Evolutionary conservation across 805 yeast genomes (phyloP), one percentile per base, ranked within the genome.

Genomic region (Wickerhamiella azymoides): DNA sequence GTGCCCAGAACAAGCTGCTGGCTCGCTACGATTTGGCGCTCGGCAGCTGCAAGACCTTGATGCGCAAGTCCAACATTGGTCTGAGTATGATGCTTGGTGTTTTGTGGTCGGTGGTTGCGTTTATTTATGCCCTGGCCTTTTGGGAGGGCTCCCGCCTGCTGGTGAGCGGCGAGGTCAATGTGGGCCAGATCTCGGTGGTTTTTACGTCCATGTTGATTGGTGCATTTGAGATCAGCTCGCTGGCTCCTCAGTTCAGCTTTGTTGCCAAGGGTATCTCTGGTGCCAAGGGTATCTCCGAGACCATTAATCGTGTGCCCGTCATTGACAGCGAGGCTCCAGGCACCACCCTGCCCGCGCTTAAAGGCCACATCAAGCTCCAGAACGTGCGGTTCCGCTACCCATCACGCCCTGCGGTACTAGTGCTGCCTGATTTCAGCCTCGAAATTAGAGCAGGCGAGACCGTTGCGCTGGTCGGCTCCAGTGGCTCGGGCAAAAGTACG

Each of bases 401-500:
- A 53, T 65, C 69, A 25, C 62, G 70, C 3, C 88, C 94, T 2
- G 86, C 83, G 47, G 74, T 95, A 51, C 81, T 84, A 40, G 92
- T 89, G 49, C 69, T 89, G 54, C 71, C 74, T 19, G 78, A 88
- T 60, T 85, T 86, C 36, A 66, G 76, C 3, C 81, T 89, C 54
- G 74, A 76, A 2, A 79, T 89, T 27, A 86, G 89, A 9, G 85
- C 94, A 2, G 97, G 97, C 8, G 65, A 79, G 56, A 86, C 85
- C 52, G 93, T 88, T 26, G 97, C 96, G 10, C 74, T 89, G 52
- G 98, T 89, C 13, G 98, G 98, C 2, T 93, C 94, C 5, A 82
- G 94, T 2, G 98, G 98, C 2, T 79, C 89, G 54, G 98, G 98
- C 30, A 89, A 89, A 65, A 85, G 96, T 0, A 89, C 98, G 0